phyloP scores from a whole-genome alignment of 306 rosid genomes.

The Medicago lupulina region DNA sequence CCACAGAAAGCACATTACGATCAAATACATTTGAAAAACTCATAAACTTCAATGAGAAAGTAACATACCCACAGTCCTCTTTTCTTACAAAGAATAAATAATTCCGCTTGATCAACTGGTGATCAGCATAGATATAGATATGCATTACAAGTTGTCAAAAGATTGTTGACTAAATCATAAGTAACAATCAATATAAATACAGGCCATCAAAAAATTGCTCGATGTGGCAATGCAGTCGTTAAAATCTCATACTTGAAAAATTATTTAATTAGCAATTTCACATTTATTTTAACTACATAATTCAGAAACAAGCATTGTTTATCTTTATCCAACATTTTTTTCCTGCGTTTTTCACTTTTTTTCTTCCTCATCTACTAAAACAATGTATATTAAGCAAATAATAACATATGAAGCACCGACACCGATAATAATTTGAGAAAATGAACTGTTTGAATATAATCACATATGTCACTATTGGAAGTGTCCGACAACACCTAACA shows the following conservation, averaged over 20 bases:
- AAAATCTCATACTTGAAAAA: background rate
- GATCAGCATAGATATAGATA: background rate
- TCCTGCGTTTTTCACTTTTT: background rate
- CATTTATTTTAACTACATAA: background rate
- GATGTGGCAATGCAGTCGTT: background rate
- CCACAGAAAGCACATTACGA: background rate
- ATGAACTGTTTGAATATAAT: too few relatives aligned
- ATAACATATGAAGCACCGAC: too few relatives aligned
- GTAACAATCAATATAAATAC: background rate
- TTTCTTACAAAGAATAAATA: background rate
- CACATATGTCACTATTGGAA: too few relatives aligned
- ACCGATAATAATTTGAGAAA: too few relatives aligned
- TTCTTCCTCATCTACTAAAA: background rate
- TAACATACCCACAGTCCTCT: background rate
- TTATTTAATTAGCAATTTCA: background rate
- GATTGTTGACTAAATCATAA: background rate
- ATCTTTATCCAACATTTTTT: background rate
- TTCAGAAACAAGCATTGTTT: background rate
- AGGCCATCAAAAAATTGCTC: background rate
- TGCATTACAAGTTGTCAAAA: conserved; percentile 13
- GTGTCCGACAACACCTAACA: too few relatives aligned
- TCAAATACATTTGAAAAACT: conserved; percentile 2
- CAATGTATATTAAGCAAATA: too few relatives aligned
- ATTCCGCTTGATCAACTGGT: background rate
- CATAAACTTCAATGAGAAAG: conserved; percentile 18